Conservation (phyloP, 2,329 filamentous ascomycete species). For the Seiridium cupressi region DNA sequence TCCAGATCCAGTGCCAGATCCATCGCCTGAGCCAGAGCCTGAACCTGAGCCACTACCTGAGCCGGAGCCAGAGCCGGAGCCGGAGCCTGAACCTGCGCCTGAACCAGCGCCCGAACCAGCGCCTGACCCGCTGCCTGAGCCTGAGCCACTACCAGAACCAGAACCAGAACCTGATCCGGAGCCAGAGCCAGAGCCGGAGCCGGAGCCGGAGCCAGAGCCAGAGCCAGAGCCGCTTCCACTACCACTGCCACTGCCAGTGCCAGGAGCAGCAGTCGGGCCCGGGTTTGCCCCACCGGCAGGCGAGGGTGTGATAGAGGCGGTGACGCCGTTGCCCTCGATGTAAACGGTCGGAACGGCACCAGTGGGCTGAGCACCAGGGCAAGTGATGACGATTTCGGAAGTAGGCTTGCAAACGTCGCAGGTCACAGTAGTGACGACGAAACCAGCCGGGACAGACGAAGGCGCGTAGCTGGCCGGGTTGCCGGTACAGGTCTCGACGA, state of each 20-base stretch:
- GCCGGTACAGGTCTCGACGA: constrained; percentile 33
- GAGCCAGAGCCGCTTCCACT: not conserved
- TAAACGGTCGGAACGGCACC: constrained; percentile 22
- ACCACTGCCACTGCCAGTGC: not conserved
- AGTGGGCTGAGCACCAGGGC: constrained; percentile 30
- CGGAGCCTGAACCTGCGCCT: not conserved
- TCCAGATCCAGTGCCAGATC: not conserved
- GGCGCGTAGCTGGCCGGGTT: constrained; percentile 25
- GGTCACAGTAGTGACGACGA: constrained; percentile 34
- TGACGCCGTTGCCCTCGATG: constrained; percentile 34
- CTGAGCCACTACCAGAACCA: not conserved
- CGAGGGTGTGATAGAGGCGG: constrained; percentile 16
- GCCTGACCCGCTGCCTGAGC: constrained; percentile 3
- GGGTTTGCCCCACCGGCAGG: constrained; percentile 8
- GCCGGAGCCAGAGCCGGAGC: constrained; percentile 1
- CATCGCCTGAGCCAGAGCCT: not conserved
- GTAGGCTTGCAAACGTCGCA: constrained; percentile 28
- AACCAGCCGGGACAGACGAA: constrained; percentile 32
- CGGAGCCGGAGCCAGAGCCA: not conserved
- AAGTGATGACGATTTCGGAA: constrained; percentile 33
- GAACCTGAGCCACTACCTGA: not conserved
- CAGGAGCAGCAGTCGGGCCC: not conserved
- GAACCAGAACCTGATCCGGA: not conserved
- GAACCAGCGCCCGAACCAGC: constrained; percentile 1
- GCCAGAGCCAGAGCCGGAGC: constrained; percentile 5